A percentile compares a stretch with the other conserved stretches of the same genome.
phyloP scores from a whole-genome alignment of 1,284 basidiomycete species.

The Cryptococcus floricola region DNA sequence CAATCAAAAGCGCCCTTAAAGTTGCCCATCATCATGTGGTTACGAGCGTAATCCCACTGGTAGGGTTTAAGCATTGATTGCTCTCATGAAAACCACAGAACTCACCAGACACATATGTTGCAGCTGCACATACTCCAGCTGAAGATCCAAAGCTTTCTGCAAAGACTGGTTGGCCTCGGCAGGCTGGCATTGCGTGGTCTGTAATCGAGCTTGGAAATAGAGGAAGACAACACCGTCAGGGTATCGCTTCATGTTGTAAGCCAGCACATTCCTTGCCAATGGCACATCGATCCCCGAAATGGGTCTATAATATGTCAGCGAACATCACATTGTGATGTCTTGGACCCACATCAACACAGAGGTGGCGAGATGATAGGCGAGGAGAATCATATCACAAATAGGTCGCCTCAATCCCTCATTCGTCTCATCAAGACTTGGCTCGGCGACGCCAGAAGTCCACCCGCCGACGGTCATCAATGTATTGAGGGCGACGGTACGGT shows the following conservation, averaged over 20 bases:
- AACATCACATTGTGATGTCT: slow-evolving; percentile 5
- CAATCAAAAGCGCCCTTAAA: slow-evolving; percentile 58
- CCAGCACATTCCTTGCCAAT: slow-evolving; percentile 68
- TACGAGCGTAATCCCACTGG: slow-evolving; percentile 78
- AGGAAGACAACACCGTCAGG: slow-evolving; percentile 75
- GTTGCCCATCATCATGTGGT: slow-evolving; percentile 67
- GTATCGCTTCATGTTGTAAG: slow-evolving; percentile 70
- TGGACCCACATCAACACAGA: slow-evolving; percentile 62
- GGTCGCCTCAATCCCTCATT: slow-evolving; percentile 78
- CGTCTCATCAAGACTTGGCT: slow-evolving; percentile 57
- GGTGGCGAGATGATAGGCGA: slow-evolving; percentile 88
- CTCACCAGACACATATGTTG: slow-evolving; percentile 52
- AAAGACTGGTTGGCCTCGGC: slow-evolving; percentile 48
- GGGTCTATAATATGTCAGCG: slow-evolving; percentile 39
- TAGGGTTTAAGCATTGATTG: background rate
- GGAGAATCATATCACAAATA: slow-evolving; percentile 82
- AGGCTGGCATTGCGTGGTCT: slow-evolving; percentile 73
- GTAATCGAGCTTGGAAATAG: slow-evolving; percentile 83
- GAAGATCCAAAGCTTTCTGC: slow-evolving; percentile 48
- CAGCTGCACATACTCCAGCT: slow-evolving; percentile 51
- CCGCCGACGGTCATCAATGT: slow-evolving; percentile 76
- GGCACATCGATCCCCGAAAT: slow-evolving; percentile 71
- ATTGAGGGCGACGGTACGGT: slow-evolving; percentile 70
- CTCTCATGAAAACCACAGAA: background rate
- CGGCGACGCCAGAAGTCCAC: slow-evolving; percentile 60